These are phyloP conservation scores for Fusarium poae DNA, from an alignment of 2,329 filamentous ascomycete genomes.

Conservation along the genomic window DNA sequence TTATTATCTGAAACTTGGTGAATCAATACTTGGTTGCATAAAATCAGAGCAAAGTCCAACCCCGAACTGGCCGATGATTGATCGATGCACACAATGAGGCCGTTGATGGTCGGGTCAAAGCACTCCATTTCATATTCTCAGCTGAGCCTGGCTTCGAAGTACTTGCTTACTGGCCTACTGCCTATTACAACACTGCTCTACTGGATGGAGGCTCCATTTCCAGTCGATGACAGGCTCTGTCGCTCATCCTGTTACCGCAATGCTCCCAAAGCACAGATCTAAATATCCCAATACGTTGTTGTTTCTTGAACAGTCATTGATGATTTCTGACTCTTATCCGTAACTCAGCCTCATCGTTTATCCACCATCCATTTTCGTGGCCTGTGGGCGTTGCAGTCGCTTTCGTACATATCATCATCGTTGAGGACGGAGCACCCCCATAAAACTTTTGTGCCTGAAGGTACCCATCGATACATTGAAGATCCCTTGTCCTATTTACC, in stretches of 20 bases:
- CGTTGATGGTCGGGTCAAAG: constrained; percentile 2
- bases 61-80: not conserved
- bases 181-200: not conserved
- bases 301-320: not conserved
- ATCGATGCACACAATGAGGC: constrained; percentile 5
- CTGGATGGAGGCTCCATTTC: not conserved
- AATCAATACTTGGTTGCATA: constrained; percentile 5
- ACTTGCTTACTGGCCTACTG: not conserved
- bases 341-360: not conserved
- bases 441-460: constrained; percentile 11
- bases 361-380: not conserved
- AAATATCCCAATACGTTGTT: not conserved
- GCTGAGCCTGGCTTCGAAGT: not conserved
- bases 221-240: constrained; percentile 34
- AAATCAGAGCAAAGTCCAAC: constrained; percentile 28
- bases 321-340: not conserved
- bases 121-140: not conserved
- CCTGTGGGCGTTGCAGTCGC: not conserved
- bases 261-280: not conserved
- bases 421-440: constrained; percentile 5
- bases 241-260: constrained; percentile 5
- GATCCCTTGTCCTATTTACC: constrained; percentile 23
- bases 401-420: not conserved
- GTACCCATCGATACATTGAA: constrained; percentile 31
- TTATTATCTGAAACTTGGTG: not conserved